A percentile compares a stretch with the other conserved stretches of the same genome.
phyloP scores from a whole-genome alignment of 2,329 filamentous ascomycete species.

The Ophidiomyces ophidiicola region DNA sequence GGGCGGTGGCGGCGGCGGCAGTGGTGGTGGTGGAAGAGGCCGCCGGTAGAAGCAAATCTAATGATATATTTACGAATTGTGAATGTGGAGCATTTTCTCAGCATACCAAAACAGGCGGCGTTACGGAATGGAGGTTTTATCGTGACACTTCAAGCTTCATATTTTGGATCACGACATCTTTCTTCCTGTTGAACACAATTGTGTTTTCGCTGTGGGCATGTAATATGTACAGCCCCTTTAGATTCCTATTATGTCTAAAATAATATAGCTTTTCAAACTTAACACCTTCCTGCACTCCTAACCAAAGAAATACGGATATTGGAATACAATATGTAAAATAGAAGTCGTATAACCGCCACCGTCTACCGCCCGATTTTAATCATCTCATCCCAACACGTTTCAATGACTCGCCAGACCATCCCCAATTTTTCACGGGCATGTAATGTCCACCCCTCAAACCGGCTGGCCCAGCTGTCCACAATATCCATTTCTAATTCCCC shows the following conservation, averaged over 20 bases:
- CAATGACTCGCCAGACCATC: constrained; percentile 10
- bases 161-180: background rate
- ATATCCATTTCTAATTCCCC: constrained; percentile 26
- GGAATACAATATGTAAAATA: no score
- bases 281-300: background rate
- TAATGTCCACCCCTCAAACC: constrained; percentile 12
- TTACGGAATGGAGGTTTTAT: background rate
- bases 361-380: background rate
- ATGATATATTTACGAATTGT: constrained; percentile 1
- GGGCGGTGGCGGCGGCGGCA: constrained; percentile 34
- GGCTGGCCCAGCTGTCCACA: constrained; percentile 9
- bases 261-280: no score
- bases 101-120: constrained; percentile 6
- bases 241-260: background rate
- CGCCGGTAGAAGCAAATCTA: constrained; percentile 13
- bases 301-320: background rate
- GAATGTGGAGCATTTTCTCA: background rate
- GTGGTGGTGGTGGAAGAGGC: constrained; percentile 27
- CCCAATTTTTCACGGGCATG: constrained; percentile 12
- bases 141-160: background rate
- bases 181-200: background rate
- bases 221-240: background rate
- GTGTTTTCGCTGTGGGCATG: background rate
- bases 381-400: background rate
- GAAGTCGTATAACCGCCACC: constrained; percentile 8